phyloP scores from a whole-genome alignment of 805 yeast species.

The Barnettozyma salicaria region DNA sequence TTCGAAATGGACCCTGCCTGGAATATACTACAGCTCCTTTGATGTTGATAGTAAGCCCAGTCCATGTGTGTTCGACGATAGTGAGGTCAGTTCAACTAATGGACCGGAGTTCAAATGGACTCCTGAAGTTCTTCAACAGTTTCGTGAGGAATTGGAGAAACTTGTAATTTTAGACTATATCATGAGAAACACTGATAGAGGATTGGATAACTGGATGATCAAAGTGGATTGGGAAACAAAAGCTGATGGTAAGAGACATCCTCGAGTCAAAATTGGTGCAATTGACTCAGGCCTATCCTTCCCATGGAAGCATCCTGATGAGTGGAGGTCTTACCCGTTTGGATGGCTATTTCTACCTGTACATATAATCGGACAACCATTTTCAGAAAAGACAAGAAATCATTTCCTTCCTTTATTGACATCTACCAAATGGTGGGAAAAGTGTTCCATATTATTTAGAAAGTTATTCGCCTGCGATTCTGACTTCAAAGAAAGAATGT shows the following conservation, averaged over 20 bases:
- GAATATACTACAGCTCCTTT: constrained; percentile 6
- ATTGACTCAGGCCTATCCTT: constrained; percentile 71
- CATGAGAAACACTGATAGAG: constrained; percentile 71
- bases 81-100: constrained; percentile 7
- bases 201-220: constrained; percentile 76
- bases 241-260: constrained; percentile 26
- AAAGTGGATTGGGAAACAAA: constrained; percentile 39
- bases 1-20: constrained; percentile 24
- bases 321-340: constrained; percentile 73
- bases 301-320: constrained; percentile 82
- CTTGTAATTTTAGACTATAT: constrained; percentile 65
- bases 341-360: constrained; percentile 72
- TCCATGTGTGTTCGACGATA: too few relatives aligned
- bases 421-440: constrained; percentile 67
- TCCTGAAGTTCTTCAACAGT: constrained; percentile 38
- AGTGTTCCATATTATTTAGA: constrained; percentile 41
- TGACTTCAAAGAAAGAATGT: constrained; percentile 61
- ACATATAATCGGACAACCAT: constrained; percentile 60
- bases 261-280: constrained; percentile 54
- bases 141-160: constrained; percentile 59
- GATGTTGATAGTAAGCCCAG: too few relatives aligned
- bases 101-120: constrained; percentile 46
- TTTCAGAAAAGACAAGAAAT: constrained; percentile 45
- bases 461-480: constrained; percentile 47
- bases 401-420: constrained; percentile 56